These are phyloP conservation scores for Elongisporangium anandrum DNA, from an alignment of 352 stramenopile species.

Conservation along the genomic window DNA sequence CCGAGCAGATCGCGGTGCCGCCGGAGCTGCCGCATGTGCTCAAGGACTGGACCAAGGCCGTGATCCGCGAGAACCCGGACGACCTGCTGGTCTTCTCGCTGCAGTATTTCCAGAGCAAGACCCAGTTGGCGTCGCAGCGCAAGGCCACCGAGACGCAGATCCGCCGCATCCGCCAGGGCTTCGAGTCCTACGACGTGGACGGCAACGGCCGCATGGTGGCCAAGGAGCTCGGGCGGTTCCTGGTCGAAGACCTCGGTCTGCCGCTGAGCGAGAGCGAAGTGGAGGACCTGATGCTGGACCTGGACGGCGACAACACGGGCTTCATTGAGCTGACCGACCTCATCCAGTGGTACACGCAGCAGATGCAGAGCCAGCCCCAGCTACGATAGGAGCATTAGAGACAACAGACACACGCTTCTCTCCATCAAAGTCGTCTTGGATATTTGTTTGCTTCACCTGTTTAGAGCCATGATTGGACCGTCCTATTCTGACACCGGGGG, in stretches of 20 bases:
- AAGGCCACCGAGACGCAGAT: conserved; percentile 66
- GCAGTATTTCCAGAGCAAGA: conserved; percentile 85
- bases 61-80: conserved; percentile 74
- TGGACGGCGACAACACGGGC: conserved; percentile 71
- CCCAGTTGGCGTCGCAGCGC: conserved; percentile 43
- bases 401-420: too few relatives aligned
- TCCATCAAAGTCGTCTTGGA: too few relatives aligned
- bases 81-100: conserved; percentile 83
- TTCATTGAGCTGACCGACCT: conserved; percentile 82
- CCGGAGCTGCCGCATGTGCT: conserved; percentile 81
- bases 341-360: conserved; percentile 78
- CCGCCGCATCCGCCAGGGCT: conserved; percentile 63
- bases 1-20: conserved; percentile 89
- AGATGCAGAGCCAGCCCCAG: conserved; percentile 23
- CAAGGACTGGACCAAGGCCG: conserved; percentile 90
- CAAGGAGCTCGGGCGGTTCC: conserved; percentile 62
- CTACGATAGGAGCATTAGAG: too few relatives aligned
- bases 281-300: conserved; percentile 61
- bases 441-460: too few relatives aligned
- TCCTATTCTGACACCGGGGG: conserved; percentile 9
- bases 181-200: conserved; percentile 79
- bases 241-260: conserved; percentile 59
- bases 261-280: conserved; percentile 50
- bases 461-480: too few relatives aligned
- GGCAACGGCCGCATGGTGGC: conserved; percentile 77